phyloP scores from a whole-genome alignment of 768 basidiomycete genomes.

The Cantharellus cinnabarinus region DNA sequence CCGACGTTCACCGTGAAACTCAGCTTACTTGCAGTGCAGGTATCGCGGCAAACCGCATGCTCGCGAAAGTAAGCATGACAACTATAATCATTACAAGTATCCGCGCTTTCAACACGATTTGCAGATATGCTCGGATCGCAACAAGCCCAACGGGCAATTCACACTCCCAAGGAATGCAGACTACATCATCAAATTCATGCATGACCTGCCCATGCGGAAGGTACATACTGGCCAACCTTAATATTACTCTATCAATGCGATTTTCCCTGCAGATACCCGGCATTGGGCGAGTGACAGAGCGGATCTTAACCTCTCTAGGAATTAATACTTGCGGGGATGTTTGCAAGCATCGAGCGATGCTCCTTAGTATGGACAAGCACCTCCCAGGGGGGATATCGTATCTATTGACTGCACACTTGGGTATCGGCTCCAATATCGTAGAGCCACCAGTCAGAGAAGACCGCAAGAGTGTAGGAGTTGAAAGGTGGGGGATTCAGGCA shows the following conservation, averaged over 20 bases:
- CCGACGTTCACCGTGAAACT: slow-evolving; percentile 53
- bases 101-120: slow-evolving; percentile 9
- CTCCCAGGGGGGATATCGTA: slow-evolving; percentile 52
- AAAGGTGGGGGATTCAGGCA: slow-evolving; percentile 31
- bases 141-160: slow-evolving; percentile 91
- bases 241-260: neutral
- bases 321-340: slow-evolving; percentile 92
- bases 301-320: slow-evolving; percentile 67
- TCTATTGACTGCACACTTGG: slow-evolving; percentile 63
- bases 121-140: slow-evolving; percentile 85
- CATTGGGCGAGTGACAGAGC: slow-evolving; percentile 77
- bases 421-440: slow-evolving; percentile 70
- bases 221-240: slow-evolving; percentile 5
- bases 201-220: slow-evolving; percentile 62
- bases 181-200: slow-evolving; percentile 57
- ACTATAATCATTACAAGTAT: slow-evolving; percentile 7
- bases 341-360: slow-evolving; percentile 43
- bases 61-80: slow-evolving; percentile 52
- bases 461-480: slow-evolving; percentile 80
- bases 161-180: slow-evolving; percentile 43
- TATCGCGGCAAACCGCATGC: slow-evolving; percentile 87
- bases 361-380: slow-evolving; percentile 63
- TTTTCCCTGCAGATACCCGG: slow-evolving; percentile 40
- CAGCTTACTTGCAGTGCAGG: slow-evolving; percentile 84
- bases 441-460: slow-evolving; percentile 58